These are phyloP conservation scores for Trapa bicornis DNA, from an alignment of 345 rosid species.

Conservation along the genomic window DNA sequence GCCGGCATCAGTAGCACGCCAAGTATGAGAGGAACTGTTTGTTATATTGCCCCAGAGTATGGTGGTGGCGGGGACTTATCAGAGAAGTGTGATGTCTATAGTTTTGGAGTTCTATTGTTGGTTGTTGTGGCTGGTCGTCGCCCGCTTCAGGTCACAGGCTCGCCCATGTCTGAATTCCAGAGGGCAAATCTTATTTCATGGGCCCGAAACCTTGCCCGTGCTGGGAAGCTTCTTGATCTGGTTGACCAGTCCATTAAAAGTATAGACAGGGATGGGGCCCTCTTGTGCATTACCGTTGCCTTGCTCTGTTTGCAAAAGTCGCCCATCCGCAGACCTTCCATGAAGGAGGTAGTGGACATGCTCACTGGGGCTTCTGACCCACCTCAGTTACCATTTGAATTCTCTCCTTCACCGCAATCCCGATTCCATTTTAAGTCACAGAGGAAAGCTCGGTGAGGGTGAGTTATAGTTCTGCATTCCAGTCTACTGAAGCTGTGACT, in stretches of 20 bases:
- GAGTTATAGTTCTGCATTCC: too few species aligned
- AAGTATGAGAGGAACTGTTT: slow-evolving; percentile 94
- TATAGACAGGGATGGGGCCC: slow-evolving; percentile 59
- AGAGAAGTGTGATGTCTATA: slow-evolving; percentile 82
- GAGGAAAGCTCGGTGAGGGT: slow-evolving; percentile 26
- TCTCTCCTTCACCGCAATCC: slow-evolving; percentile 72
- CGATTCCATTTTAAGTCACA: slow-evolving; percentile 40
- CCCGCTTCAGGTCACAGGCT: slow-evolving; percentile 65
- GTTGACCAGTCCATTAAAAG: slow-evolving; percentile 48
- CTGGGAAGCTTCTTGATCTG: slow-evolving; percentile 64
- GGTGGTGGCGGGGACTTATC: slow-evolving; percentile 63
- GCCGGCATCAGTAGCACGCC: slow-evolving; percentile 81
- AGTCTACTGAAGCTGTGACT: background rate
- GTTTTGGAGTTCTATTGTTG: slow-evolving; percentile 63
- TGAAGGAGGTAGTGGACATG: slow-evolving; percentile 74
- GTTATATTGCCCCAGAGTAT: slow-evolving; percentile 85
- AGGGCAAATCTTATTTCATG: slow-evolving; percentile 85
- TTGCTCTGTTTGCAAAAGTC: slow-evolving; percentile 66
- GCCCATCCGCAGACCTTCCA: slow-evolving; percentile 55
- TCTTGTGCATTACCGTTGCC: slow-evolving; percentile 69
- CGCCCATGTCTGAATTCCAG: slow-evolving; percentile 66
- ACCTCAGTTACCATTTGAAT: slow-evolving; percentile 65
- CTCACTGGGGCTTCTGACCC: slow-evolving; percentile 41
- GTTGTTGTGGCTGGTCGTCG: slow-evolving; percentile 82
- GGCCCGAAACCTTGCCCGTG: slow-evolving; percentile 69